These are phyloP conservation scores for Boletus sp. DNA, from an alignment of 768 basidiomycete species.

Conservation along the genomic window DNA sequence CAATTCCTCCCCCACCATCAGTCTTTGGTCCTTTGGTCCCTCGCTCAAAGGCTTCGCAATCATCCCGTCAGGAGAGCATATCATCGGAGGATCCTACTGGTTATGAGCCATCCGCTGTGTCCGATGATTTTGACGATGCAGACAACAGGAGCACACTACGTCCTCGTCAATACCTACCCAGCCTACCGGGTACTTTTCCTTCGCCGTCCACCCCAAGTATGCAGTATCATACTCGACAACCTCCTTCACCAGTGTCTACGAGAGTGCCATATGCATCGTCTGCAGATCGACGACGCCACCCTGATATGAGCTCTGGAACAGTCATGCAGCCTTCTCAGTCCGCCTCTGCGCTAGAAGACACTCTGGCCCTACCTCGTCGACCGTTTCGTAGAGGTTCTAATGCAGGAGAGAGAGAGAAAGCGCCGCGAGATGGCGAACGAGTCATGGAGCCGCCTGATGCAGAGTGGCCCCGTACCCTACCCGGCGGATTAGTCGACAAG, in stretches of 20 bases:
- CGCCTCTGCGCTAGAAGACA: slow-evolving; percentile 33
- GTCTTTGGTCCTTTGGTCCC: slow-evolving; percentile 49
- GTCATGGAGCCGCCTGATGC: slow-evolving; percentile 16
- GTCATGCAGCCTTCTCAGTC: slow-evolving; percentile 28
- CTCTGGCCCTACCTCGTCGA: slow-evolving; percentile 26
- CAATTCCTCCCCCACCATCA: slow-evolving; percentile 52
- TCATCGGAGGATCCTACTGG: slow-evolving; percentile 66
- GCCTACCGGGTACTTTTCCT: slow-evolving; percentile 29
- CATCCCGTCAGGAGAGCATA: slow-evolving; percentile 65
- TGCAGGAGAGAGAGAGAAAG: slow-evolving; percentile 26
- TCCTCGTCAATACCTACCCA: slow-evolving; percentile 34
- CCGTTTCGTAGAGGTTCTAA: slow-evolving; percentile 27
- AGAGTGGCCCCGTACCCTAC: slow-evolving; percentile 18
- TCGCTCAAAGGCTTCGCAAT: slow-evolving; percentile 44
- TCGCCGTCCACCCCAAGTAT: slow-evolving; percentile 38
- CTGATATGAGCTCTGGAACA: slow-evolving; percentile 18
- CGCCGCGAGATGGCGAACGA: slow-evolving; percentile 25
- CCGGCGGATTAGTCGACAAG: slow-evolving; percentile 17
- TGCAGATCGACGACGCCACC: slow-evolving; percentile 27
- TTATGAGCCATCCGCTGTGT: slow-evolving; percentile 60
- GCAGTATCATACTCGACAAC: slow-evolving; percentile 40
- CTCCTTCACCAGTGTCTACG: slow-evolving; percentile 35
- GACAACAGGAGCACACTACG: slow-evolving; percentile 50
- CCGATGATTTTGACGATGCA: slow-evolving; percentile 58
- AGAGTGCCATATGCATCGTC: slow-evolving; percentile 24